phyloP scores from a whole-genome alignment of 345 rosid genomes.

The Murraya paniculata region DNA sequence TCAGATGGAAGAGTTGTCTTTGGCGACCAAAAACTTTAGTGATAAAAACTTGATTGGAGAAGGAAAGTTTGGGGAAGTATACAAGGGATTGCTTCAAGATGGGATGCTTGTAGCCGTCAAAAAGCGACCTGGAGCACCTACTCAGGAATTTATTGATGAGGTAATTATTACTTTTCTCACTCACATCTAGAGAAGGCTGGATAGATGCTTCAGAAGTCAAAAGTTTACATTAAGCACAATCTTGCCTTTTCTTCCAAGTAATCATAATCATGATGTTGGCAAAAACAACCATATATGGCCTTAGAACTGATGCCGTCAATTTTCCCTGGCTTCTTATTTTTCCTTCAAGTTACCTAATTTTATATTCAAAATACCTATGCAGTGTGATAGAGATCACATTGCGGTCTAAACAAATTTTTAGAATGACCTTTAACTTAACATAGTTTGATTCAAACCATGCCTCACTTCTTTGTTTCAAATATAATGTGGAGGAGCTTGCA shows the following conservation, averaged over 20 bases:
- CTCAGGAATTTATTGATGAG: slow-evolving; percentile 80
- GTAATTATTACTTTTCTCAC: slow-evolving; percentile 29
- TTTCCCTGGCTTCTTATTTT: neutral
- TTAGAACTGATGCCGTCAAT: neutral
- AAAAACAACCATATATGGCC: neutral
- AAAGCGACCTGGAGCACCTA: slow-evolving; percentile 69
- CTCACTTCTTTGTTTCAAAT: neutral
- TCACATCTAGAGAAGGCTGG: neutral
- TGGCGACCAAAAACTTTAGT: slow-evolving; percentile 73
- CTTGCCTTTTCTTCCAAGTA: neutral
- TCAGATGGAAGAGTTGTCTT: slow-evolving; percentile 79
- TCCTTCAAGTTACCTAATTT: neutral
- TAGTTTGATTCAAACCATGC: neutral
- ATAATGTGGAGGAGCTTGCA: neutral
- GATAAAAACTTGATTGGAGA: slow-evolving; percentile 74
- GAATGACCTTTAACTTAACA: slow-evolving; percentile 1
- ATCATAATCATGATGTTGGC: neutral
- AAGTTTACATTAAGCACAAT: neutral
- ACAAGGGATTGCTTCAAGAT: slow-evolving; percentile 86
- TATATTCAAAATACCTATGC: neutral
- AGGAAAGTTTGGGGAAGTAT: slow-evolving; percentile 91
- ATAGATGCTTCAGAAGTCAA: neutral
- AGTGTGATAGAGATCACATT: neutral
- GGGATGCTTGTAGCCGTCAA: slow-evolving; percentile 92
- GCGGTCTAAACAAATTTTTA: slow-evolving; percentile 8